phyloP scores from a whole-genome alignment of 495 filamentous ascomycete species.

The Pyrenula massariospora region DNA sequence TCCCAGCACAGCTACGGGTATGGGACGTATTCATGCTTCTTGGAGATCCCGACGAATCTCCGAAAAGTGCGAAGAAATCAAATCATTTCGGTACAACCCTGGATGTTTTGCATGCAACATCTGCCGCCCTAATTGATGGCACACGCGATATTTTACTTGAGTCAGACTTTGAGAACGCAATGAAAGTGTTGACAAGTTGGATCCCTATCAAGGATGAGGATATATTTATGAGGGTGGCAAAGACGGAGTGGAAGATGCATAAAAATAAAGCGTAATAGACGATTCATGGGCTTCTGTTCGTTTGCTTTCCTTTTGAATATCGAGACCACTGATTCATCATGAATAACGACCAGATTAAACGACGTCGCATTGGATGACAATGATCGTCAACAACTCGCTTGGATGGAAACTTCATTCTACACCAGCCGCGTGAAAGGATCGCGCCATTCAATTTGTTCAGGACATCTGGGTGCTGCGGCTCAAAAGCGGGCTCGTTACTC shows the following conservation, averaged over 20 bases:
- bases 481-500: too few species aligned
- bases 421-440: too few species aligned
- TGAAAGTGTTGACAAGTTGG: constrained; percentile 96
- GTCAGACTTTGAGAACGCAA: constrained; percentile 92
- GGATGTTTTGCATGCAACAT: constrained; percentile 83
- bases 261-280: constrained; percentile 33
- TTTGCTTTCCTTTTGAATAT: too few species aligned
- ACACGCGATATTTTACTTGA: constrained; percentile 85
- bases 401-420: too few species aligned
- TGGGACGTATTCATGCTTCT: constrained; percentile 99
- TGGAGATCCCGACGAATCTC: constrained; percentile 41
- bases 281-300: too few species aligned
- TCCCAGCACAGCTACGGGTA: constrained; percentile 90
- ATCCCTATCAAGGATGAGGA: constrained; percentile 94
- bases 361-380: too few species aligned
- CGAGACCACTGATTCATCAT: too few species aligned
- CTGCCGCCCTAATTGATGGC: constrained; percentile 83
- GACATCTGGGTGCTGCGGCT: too few species aligned
- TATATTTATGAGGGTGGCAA: constrained; percentile 85
- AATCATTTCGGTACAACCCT: constrained; percentile 54
- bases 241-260: constrained; percentile 78
- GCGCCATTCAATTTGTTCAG: too few species aligned
- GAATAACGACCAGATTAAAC: too few species aligned
- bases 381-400: too few species aligned
- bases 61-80: constrained; percentile 2